phyloP scores from a whole-genome alignment of 495 filamentous ascomycete genomes.

The Annulohypoxylon maeteangense region DNA sequence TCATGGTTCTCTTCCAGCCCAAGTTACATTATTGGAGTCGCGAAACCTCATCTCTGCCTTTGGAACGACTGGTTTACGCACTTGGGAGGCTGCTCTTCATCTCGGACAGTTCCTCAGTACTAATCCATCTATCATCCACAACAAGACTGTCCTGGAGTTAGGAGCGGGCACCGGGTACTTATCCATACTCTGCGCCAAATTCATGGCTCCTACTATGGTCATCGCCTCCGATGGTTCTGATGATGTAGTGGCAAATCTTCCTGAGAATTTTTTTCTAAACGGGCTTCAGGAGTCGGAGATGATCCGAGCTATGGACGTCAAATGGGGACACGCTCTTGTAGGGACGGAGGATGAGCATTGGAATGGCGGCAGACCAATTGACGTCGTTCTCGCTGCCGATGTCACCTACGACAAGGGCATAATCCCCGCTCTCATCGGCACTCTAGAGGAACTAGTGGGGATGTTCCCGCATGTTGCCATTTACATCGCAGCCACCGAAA shows the following conservation, averaged over 20 bases:
- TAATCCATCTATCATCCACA: slow-evolving; percentile 54
- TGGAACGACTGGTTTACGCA: slow-evolving; percentile 87
- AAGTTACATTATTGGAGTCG: slow-evolving; percentile 74
- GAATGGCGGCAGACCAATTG: slow-evolving; percentile 56
- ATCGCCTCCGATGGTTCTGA: slow-evolving; percentile 85
- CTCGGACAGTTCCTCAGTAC: slow-evolving; percentile 75
- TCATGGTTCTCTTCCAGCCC: background rate
- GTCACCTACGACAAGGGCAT: slow-evolving; percentile 61
- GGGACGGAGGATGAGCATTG: slow-evolving; percentile 57
- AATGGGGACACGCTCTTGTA: slow-evolving; percentile 68
- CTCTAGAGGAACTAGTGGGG: slow-evolving; percentile 54
- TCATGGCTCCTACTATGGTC: slow-evolving; percentile 71
- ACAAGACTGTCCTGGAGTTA: slow-evolving; percentile 80
- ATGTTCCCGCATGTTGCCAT: slow-evolving; percentile 52
- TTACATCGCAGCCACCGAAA: slow-evolving; percentile 60
- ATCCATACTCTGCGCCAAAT: slow-evolving; percentile 80
- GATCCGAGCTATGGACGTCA: slow-evolving; percentile 62
- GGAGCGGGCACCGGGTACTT: slow-evolving; percentile 91
- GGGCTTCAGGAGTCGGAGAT: slow-evolving; percentile 57
- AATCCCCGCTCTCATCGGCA: slow-evolving; percentile 58
- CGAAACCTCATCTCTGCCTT: slow-evolving; percentile 75
- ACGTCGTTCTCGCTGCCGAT: slow-evolving; percentile 63
- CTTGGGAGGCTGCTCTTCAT: slow-evolving; percentile 94
- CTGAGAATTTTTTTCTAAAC: slow-evolving; percentile 75
- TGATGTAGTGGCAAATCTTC: slow-evolving; percentile 74